phyloP scores from a whole-genome alignment of 495 filamentous ascomycete species.

The Aspergillus wentii region DNA sequence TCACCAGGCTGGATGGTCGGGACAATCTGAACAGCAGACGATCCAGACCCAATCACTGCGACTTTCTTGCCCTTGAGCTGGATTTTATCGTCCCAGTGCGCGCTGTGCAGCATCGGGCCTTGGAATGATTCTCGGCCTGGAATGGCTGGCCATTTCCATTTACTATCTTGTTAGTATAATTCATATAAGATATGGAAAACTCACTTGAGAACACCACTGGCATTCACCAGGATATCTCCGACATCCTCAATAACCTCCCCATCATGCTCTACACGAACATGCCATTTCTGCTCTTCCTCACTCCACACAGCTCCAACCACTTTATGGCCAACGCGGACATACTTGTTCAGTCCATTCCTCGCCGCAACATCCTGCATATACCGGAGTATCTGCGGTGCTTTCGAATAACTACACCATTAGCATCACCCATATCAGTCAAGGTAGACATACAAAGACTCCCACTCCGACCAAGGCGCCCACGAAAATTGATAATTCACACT shows the following conservation, averaged over 20 bases:
- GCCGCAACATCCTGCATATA: constrained; percentile 47
- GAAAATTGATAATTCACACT: constrained; percentile 30
- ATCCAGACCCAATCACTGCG: constrained; percentile 44
- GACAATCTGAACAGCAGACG: constrained; percentile 47
- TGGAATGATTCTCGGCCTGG: constrained; percentile 37
- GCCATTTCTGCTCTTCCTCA: constrained; percentile 39
- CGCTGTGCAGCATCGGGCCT: constrained; percentile 44
- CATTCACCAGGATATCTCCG: constrained; percentile 41
- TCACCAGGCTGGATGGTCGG: constrained; percentile 44
- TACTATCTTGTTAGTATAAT: constrained; percentile 10
- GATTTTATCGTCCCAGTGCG: constrained; percentile 32
- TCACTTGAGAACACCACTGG: constrained; percentile 41
- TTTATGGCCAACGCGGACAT: constrained; percentile 34
- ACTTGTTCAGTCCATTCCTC: constrained; percentile 38
- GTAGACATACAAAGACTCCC: constrained; percentile 44
- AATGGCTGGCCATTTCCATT: constrained; percentile 47
- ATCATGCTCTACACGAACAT: constrained; percentile 26
- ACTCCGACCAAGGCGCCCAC: constrained; percentile 34
- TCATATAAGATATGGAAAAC: constrained; percentile 1
- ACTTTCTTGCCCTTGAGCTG: constrained; percentile 41
- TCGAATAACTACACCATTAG: constrained; percentile 48
- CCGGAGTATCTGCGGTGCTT: constrained; percentile 50
- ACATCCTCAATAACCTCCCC: constrained; percentile 1
- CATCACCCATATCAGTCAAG: constrained; percentile 57
- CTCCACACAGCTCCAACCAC: constrained; percentile 37